A percentile compares a stretch with the other conserved stretches of the same genome.
phyloP scores from a whole-genome alignment of 2,329 filamentous ascomycete species.

The Cladophialophora chaetospira region DNA sequence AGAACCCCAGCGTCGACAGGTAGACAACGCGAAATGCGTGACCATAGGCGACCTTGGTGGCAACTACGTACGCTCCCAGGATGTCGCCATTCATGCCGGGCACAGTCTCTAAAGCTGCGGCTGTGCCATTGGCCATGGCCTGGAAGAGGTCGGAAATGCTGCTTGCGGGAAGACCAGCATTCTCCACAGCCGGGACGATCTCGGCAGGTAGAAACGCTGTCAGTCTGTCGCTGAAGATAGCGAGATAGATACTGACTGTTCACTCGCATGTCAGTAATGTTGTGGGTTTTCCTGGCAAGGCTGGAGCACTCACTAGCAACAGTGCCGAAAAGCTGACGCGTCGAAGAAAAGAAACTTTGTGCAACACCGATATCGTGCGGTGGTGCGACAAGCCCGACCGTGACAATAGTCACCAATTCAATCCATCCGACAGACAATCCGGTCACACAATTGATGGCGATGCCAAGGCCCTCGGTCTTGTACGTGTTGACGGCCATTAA shows the following conservation, averaged over 20 bases:
- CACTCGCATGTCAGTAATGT: conserved; percentile 2
- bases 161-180: conserved; percentile 43
- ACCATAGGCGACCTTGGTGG: conserved; percentile 45
- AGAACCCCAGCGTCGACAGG: conserved; percentile 28
- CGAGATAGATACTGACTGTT: conserved; percentile 33
- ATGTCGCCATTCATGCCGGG: conserved; percentile 41
- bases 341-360: conserved; percentile 33
- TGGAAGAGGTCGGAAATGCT: conserved; percentile 41
- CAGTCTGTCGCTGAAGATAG: conserved; percentile 29
- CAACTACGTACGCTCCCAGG: conserved; percentile 38
- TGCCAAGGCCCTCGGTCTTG: conserved; percentile 25
- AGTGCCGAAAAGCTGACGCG: conserved; percentile 31
- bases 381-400: conserved; percentile 31
- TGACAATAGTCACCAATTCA: conserved; percentile 33
- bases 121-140: conserved; percentile 39
- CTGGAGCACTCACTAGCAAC: conserved; percentile 24
- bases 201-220: conserved; percentile 16
- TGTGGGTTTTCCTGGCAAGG: neutral
- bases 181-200: conserved; percentile 37
- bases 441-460: conserved; percentile 34
- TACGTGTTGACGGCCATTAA: conserved; percentile 30
- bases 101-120: conserved; percentile 35
- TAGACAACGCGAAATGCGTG: conserved; percentile 49
- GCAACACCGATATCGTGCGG: conserved; percentile 35
- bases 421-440: conserved; percentile 34